Evolutionary conservation across 2,329 filamentous ascomycete genomes (phyloP), one percentile per base, ranked within the genome.

Genomic region (Diplocarpon mali): DNA sequence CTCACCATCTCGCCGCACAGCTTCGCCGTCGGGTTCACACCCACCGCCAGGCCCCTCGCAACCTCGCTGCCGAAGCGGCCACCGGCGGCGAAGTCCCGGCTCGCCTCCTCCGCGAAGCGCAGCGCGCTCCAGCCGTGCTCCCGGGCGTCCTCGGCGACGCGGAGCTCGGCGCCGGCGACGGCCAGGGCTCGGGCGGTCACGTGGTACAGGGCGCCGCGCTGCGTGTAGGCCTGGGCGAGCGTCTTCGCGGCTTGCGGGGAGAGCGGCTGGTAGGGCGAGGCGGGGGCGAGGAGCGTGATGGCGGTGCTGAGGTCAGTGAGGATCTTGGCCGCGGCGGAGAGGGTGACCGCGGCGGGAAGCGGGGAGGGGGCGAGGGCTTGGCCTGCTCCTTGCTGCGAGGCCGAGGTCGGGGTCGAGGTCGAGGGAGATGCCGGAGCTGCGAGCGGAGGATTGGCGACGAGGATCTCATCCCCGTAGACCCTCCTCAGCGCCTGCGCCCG

Each of bases 181-280:
- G 47, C 43, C 6, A 59, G 49, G 0, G 44, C 39, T 40, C 59
- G 81, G 45, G 73, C 69, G 1, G 76, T 78, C 51, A 69, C 68
- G 50, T 78, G 71, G 53, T 80, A 80, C 30, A 83, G 64, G 29
- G 77, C 76, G 2, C 75, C 83, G 39, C 82, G 72, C 60, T 89
- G 84, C 0, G 83, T 87, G 55, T 85, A 76, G 4, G 82, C 78
- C 53, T 80, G 76, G 1, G 80, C 76, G 8, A 90, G 65, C 0
- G 83, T 80, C 46, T 74, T 78, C 10, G 76, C 78, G 27, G 77
- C 74, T 41, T 78, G 73, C 6, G 76, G 70, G 2, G 82, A 86
- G 29, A 87, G 66, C 12, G 73, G 64, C 1, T 69, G 64, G 17
- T 66, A 66, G 2, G 69, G 60, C 0, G 67, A 69, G 1, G 64